Percentiles rank a stretch among this genome's conserved stretches.
Evolutionary conservation across 768 basidiomycete genomes (phyloP).

Genomic region (Pleurotus eryngii): DNA sequence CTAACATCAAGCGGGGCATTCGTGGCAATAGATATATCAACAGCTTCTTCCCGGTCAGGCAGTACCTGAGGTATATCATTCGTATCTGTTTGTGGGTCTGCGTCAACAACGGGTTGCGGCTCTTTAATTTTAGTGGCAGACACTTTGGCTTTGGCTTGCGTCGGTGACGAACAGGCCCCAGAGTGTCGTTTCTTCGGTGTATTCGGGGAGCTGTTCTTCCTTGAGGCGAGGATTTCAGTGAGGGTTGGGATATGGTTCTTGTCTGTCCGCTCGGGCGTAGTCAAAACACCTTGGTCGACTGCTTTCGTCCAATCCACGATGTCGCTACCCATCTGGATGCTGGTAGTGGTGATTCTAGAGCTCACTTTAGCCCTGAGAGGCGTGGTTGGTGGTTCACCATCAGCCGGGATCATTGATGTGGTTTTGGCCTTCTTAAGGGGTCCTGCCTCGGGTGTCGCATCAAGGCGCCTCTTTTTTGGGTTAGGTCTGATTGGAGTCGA

Average conservation of each 20-base stretch:
- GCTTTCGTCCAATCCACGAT: neutral
- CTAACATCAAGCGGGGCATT: neutral
- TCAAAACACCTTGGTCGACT: neutral
- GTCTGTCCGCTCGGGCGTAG: neutral
- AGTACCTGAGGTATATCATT: neutral
- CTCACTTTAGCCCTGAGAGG: neutral
- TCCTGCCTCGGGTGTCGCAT: neutral
- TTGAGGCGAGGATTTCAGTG: constrained; percentile 4
- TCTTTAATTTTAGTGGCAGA: neutral
- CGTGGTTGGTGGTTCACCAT: neutral
- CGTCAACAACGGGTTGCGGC: neutral
- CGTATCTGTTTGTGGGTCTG: neutral
- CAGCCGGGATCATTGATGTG: neutral
- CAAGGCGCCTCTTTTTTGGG: neutral
- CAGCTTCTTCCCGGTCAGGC: neutral
- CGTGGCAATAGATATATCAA: neutral
- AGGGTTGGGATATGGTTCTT: neutral
- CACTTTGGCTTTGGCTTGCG: neutral
- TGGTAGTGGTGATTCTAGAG: neutral
- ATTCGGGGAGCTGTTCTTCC: neutral
- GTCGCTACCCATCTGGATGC: neutral
- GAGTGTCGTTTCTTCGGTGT: neutral
- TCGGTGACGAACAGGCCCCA: too few relatives aligned
- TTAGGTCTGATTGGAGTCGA: neutral
- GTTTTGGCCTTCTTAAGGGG: neutral